Evolutionary conservation across 2,329 filamentous ascomycete genomes (phyloP).

Genomic region (Akanthomyces dipterigenus): DNA sequence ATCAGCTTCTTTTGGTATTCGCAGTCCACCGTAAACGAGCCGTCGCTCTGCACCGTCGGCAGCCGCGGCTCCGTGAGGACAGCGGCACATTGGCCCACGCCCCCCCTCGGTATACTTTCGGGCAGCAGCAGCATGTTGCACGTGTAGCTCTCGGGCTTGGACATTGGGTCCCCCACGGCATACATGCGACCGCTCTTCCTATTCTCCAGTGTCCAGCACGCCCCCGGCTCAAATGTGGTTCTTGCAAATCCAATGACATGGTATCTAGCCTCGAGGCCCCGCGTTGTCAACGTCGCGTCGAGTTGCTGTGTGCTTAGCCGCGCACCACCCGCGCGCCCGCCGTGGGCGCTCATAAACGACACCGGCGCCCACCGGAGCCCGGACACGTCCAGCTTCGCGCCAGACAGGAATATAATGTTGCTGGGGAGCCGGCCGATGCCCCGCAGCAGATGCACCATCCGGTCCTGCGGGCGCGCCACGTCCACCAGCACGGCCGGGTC

Average conservation of each 20-base stretch:
- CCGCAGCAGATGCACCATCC: background rate
- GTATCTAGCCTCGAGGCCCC: background rate
- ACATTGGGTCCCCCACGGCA: background rate
- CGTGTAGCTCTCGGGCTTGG: too few relatives aligned
- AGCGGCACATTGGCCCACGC: too few relatives aligned
- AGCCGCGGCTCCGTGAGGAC: too few relatives aligned
- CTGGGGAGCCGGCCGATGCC: background rate
- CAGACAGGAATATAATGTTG: background rate
- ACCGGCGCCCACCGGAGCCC: background rate
- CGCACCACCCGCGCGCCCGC: background rate
- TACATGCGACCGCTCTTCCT: background rate
- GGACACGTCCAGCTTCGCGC: background rate
- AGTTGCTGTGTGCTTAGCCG: background rate
- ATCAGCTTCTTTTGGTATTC: too few relatives aligned
- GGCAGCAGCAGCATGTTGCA: background rate
- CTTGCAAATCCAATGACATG: background rate
- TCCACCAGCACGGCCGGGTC: background rate
- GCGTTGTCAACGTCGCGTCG: background rate
- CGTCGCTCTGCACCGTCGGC: too few relatives aligned
- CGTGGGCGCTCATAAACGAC: background rate
- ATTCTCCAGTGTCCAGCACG: background rate
- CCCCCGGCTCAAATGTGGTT: background rate
- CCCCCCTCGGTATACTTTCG: background rate
- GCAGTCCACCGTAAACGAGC: too few relatives aligned
- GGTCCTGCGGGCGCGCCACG: background rate